phyloP scores from a whole-genome alignment of 306 rosid genomes.

The Cucurbita pepo region DNA sequence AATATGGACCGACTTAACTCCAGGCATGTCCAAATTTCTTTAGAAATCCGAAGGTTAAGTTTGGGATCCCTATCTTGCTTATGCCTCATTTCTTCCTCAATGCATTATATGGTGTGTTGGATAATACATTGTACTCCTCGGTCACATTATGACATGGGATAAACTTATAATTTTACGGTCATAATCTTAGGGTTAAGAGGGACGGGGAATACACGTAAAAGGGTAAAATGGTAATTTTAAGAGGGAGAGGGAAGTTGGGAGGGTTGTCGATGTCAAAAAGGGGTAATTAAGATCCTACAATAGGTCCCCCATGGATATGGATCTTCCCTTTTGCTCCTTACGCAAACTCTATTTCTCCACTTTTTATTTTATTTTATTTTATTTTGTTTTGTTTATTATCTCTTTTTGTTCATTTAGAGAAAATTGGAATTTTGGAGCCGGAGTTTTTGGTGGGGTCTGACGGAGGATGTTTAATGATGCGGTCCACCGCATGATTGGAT shows the following conservation, averaged over 20 bases:
- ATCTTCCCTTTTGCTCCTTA: conserved; percentile 44
- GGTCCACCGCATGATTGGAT: conserved; percentile 53
- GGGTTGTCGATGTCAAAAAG: conserved; percentile 38
- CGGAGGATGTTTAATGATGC: conserved; percentile 28
- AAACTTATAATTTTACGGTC: neutral
- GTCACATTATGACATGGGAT: too few relatives aligned
- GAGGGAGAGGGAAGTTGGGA: conserved; percentile 20
- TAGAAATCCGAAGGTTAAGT: too few relatives aligned
- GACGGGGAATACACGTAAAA: neutral
- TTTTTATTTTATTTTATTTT: neutral
- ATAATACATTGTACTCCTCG: too few relatives aligned
- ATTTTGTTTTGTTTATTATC: neutral
- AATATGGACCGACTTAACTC: too few relatives aligned
- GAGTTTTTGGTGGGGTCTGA: conserved; percentile 13
- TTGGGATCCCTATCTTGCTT: too few relatives aligned
- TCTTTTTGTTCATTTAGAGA: neutral
- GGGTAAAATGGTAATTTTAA: neutral
- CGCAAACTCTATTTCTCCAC: conserved; percentile 20
- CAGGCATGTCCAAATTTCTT: too few relatives aligned
- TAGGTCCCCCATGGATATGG: conserved; percentile 52
- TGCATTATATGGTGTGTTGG: too few relatives aligned
- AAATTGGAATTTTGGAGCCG: neutral
- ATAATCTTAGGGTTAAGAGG: too few relatives aligned
- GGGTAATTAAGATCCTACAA: conserved; percentile 24
- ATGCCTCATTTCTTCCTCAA: too few relatives aligned